A percentile compares a stretch with the other conserved stretches of the same genome.
phyloP scores from a whole-genome alignment of 768 basidiomycete species.

The Boletus speciosus region DNA sequence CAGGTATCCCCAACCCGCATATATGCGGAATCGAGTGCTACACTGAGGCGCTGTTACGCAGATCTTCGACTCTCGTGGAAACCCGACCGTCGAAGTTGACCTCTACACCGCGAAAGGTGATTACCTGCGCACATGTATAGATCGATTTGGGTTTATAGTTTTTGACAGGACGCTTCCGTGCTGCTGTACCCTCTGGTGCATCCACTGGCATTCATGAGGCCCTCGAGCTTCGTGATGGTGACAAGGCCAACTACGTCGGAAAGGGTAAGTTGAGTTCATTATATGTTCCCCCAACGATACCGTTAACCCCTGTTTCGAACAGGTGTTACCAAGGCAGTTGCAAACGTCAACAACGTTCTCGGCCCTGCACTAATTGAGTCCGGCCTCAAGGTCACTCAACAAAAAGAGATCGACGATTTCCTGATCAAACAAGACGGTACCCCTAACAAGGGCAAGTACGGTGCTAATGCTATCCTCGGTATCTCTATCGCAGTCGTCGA shows the following conservation, averaged over 20 bases:
- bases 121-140: constrained; percentile 10
- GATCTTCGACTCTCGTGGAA: constrained; percentile 99
- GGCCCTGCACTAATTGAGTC: constrained; percentile 86
- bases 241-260: constrained; percentile 89
- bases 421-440: constrained; percentile 98
- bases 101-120: constrained; percentile 83
- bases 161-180: constrained; percentile 79
- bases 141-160: constrained; percentile 11
- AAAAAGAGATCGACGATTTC: constrained; percentile 96
- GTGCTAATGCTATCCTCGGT: constrained; percentile 98
- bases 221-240: constrained; percentile 96
- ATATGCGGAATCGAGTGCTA: not conserved
- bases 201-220: constrained; percentile 99
- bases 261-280: constrained; percentile 61
- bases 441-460: constrained; percentile 98
- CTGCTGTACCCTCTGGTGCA: constrained; percentile 95
- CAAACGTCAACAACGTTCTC: constrained; percentile 90
- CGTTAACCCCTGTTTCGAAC: constrained; percentile 4
- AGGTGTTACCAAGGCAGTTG: constrained; percentile 93
- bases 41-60: constrained; percentile 32
- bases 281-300: not conserved
- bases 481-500: constrained; percentile 94
- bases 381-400: constrained; percentile 77
- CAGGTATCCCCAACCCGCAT: constrained; percentile 52
- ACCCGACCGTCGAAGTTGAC: constrained; percentile 96